phyloP scores from a whole-genome alignment of 148 eudicot genomes.

The Rhododendron simsii region DNA sequence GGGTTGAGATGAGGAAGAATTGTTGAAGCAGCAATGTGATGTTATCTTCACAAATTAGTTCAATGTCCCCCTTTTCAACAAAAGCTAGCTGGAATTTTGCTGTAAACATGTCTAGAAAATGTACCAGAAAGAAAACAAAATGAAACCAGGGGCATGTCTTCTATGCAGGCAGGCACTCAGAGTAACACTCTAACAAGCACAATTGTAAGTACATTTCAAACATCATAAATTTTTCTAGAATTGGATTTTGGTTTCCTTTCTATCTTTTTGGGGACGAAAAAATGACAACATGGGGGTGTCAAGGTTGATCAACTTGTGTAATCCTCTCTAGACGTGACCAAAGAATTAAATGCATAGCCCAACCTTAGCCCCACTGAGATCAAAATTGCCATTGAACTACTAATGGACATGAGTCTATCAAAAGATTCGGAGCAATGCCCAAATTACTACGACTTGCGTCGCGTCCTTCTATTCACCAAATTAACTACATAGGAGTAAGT shows the following conservation, averaged over 20 bases:
- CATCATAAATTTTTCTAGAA: not conserved
- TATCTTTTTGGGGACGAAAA: too few relatives aligned
- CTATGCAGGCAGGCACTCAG: not conserved
- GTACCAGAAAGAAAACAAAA: slow-evolving; percentile 3
- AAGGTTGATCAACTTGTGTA: too few relatives aligned
- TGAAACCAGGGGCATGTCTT: not conserved
- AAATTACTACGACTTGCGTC: not conserved
- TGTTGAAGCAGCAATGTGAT: slow-evolving; percentile 14
- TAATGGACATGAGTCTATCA: not conserved
- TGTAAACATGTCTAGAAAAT: slow-evolving; percentile 15
- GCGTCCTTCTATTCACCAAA: not conserved
- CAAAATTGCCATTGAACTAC: too few relatives aligned
- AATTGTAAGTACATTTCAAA: not conserved
- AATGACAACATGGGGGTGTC: too few relatives aligned
- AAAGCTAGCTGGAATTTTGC: slow-evolving; percentile 3
- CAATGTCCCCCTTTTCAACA: slow-evolving; percentile 19
- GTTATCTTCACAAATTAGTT: slow-evolving; percentile 12
- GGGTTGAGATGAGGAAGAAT: not conserved
- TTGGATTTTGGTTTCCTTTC: not conserved
- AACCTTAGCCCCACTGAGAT: too few relatives aligned
- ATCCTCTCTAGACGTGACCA: too few relatives aligned
- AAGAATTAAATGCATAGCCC: too few relatives aligned
- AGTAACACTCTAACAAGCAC: not conserved
- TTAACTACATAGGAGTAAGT: not conserved
- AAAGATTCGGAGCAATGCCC: not conserved